phyloP scores from a whole-genome alignment of 306 rosid species.

The Sicyos edulis region DNA sequence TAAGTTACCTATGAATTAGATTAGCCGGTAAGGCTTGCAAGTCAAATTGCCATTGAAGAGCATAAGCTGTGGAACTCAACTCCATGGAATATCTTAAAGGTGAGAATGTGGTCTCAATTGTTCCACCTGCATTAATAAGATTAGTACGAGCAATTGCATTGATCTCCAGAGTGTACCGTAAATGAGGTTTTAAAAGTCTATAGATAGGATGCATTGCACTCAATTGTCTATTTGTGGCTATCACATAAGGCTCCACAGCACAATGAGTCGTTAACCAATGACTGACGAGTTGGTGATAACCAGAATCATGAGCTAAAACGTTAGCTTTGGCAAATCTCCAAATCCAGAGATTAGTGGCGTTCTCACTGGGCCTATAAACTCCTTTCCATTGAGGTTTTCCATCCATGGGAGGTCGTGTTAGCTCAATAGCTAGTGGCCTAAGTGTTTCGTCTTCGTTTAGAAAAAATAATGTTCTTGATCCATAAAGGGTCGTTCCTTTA shows the following conservation, averaged over 20 bases:
- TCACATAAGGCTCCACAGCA: constrained; percentile 62
- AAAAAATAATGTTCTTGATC: too few relatives aligned
- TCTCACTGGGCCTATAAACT: too few relatives aligned
- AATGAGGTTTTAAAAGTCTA: constrained; percentile 69
- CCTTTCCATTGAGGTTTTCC: too few relatives aligned
- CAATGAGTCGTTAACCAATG: constrained; percentile 78
- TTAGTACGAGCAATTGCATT: constrained; percentile 63
- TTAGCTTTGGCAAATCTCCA: too few relatives aligned
- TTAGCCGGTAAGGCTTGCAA: constrained; percentile 56
- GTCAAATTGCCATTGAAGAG: constrained; percentile 67
- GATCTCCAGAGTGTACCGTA: constrained; percentile 77
- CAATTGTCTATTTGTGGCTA: constrained; percentile 66
- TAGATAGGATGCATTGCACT: constrained; percentile 82
- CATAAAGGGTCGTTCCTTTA: too few relatives aligned
- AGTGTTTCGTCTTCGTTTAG: too few relatives aligned
- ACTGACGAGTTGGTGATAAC: too few relatives aligned
- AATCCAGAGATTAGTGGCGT: too few relatives aligned
- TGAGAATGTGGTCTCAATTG: constrained; percentile 33
- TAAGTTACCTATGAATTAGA: constrained; percentile 55
- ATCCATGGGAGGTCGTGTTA: too few relatives aligned
- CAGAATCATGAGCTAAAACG: too few relatives aligned
- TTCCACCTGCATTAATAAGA: constrained; percentile 52
- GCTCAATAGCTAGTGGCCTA: too few relatives aligned
- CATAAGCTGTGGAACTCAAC: too few relatives aligned
- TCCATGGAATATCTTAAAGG: constrained; percentile 39